phyloP scores from a whole-genome alignment of 371 early-diverging fungal genomes.

The Saksenaea oblongispora region DNA sequence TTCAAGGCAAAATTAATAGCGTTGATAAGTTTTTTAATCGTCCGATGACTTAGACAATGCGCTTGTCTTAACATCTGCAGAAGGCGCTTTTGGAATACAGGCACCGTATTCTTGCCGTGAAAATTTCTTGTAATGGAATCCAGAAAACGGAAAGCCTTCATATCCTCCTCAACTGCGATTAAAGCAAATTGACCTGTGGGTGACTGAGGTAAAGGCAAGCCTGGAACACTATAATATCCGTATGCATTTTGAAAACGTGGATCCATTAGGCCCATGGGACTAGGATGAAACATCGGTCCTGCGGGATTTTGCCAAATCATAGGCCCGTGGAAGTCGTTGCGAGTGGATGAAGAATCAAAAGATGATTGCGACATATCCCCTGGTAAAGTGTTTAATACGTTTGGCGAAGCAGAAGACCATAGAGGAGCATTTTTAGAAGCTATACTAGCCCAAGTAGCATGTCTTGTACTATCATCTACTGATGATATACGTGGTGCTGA shows the following conservation, averaged over 20 bases:
- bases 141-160: neutral
- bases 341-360: neutral
- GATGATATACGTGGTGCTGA: neutral
- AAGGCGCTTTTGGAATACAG: conserved; percentile 13
- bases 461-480: neutral
- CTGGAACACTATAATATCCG: neutral
- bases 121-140: conserved; percentile 4
- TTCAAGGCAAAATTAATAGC: conserved; percentile 8
- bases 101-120: neutral
- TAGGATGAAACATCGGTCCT: neutral
- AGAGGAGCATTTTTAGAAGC: neutral
- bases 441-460: neutral
- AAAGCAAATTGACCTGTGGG: neutral
- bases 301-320: neutral
- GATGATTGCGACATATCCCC: neutral
- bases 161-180: neutral
- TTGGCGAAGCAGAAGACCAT: neutral
- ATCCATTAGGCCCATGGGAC: neutral
- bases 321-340: neutral
- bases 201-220: neutral
- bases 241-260: neutral
- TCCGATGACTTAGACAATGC: conserved; percentile 13
- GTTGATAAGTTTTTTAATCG: conserved; percentile 18
- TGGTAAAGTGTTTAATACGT: neutral
- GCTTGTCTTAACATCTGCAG: conserved; percentile 11